Evolutionary conservation across 495 filamentous ascomycete genomes (phyloP), one percentile per base, ranked within the genome.

Genomic region (Penicillium chermesinum): DNA sequence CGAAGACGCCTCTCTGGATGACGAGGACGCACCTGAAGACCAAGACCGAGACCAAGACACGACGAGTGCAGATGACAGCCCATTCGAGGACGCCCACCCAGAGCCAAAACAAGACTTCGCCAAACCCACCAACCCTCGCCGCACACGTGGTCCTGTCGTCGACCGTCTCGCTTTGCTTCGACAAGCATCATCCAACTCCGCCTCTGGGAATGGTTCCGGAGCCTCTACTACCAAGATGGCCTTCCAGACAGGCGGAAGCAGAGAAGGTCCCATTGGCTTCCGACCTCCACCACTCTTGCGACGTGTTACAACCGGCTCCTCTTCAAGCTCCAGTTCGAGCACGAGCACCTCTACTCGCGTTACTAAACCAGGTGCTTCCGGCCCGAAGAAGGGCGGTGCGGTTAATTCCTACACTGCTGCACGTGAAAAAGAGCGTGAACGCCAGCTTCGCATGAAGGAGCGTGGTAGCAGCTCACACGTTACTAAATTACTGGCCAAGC

Each of bases 381-480:
- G 81, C 44, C 75, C 80, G 9, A 90, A 87, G 71, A 88, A 84
- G 72, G 84, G 80, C 18, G 57, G 60, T 20, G 82, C 84, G 30
- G 81, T 95, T 25, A 90, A 91, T 57, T 94, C 86, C 50, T 86
- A 91, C 59, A 81, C 87, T 3, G 78, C 89, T 38, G 91, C 85
- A 40, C 82, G 84, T 62, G 86, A 84, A 63, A 76, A 72, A 49
- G 80, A 85, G 68, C 79, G 78, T 49, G 86, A 83, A 70, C 81
- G 74, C 19, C 63, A 67, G 41, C 51, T 86, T 58, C 45, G 83
- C 64, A 50, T 64, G 38, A 61, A 74, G 64, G 59, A 74, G 53
- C 74, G 78, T 61, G 44, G 47, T 32, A 57, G 64, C 6, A 57
- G 62, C 7, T 63, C 69, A 0, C 67, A 64, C 33, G 65, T 71